These are phyloP conservation scores for Pestalotiopsis sp. DNA, from an alignment of 2,329 filamentous ascomycete genomes.

Conservation along the genomic window DNA sequence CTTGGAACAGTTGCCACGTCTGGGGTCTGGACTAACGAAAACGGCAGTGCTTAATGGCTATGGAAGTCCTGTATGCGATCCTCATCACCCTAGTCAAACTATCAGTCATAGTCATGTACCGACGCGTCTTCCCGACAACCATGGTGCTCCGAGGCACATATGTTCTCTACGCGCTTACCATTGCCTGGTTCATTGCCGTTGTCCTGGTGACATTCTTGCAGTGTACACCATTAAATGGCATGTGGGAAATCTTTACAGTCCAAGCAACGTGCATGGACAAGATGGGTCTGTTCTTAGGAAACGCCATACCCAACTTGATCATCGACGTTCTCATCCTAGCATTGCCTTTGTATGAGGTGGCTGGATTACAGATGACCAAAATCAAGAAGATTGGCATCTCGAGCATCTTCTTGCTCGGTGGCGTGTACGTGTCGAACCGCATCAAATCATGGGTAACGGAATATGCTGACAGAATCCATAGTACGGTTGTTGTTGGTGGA, in stretches of 20 bases:
- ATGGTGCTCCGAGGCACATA: slow-evolving; percentile 1
- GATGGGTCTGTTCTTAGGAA: slow-evolving; percentile 1
- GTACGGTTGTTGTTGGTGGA: slow-evolving; percentile 1
- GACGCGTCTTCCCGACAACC: slow-evolving; percentile 1
- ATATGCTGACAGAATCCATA: not conserved
- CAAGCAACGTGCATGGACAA: not conserved
- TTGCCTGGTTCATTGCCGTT: slow-evolving; percentile 1
- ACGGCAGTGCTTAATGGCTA: not conserved
- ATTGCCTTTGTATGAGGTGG: slow-evolving; percentile 7
- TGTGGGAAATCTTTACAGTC: not conserved
- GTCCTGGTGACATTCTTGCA: slow-evolving; percentile 1
- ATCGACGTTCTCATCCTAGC: slow-evolving; percentile 4
- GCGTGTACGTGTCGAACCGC: not conserved
- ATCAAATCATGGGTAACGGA: not conserved
- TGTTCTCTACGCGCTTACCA: not conserved
- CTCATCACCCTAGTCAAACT: slow-evolving; percentile 6
- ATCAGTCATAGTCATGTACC: slow-evolving; percentile 8
- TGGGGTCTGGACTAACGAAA: not conserved
- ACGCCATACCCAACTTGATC: slow-evolving; percentile 6
- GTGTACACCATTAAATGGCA: not conserved
- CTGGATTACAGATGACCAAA: not conserved
- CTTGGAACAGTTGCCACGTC: not conserved
- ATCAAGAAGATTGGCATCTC: not conserved
- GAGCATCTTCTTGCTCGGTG: not conserved
- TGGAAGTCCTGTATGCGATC: slow-evolving; percentile 5